A percentile compares a stretch with the other conserved stretches of the same genome.
These are phyloP conservation scores for Starmerella vaccinii DNA, from an alignment of 805 yeast species.

Conservation along the genomic window DNA sequence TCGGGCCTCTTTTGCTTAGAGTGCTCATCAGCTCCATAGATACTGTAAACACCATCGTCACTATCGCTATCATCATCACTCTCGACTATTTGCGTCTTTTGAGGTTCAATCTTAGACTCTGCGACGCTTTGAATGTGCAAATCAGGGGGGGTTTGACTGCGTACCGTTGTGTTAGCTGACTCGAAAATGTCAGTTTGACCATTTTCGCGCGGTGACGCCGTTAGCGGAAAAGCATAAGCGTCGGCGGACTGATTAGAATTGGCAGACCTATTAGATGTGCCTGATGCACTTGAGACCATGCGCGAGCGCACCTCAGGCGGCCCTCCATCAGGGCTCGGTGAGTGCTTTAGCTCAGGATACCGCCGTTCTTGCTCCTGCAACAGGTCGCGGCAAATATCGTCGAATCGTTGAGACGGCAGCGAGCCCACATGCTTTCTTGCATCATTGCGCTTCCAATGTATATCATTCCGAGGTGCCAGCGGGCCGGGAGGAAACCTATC, in stretches of 20 bases:
- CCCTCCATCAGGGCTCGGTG: background rate
- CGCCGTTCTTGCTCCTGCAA: constrained; percentile 77
- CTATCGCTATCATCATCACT: constrained; percentile 38
- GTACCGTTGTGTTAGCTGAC: background rate
- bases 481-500: constrained; percentile 38
- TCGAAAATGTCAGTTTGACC: background rate
- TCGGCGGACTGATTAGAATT: background rate
- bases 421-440: constrained; percentile 87
- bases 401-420: constrained; percentile 70
- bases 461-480: constrained; percentile 56
- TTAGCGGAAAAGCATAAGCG: constrained; percentile 1
- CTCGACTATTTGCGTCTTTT: constrained; percentile 78
- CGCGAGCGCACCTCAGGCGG: background rate
- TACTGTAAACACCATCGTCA: constrained; percentile 7
- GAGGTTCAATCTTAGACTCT: constrained; percentile 66
- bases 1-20: background rate
- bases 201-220: constrained; percentile 4
- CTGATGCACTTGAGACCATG: background rate
- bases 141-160: constrained; percentile 8
- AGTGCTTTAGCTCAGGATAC: constrained; percentile 36
- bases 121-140: constrained; percentile 20
- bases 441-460: constrained; percentile 90
- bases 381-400: constrained; percentile 84
- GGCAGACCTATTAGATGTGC: background rate
- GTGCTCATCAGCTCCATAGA: constrained; percentile 2